Base-by-base conservation (phyloP, 805 yeast genomes). In the Candida schatavii region DNA sequence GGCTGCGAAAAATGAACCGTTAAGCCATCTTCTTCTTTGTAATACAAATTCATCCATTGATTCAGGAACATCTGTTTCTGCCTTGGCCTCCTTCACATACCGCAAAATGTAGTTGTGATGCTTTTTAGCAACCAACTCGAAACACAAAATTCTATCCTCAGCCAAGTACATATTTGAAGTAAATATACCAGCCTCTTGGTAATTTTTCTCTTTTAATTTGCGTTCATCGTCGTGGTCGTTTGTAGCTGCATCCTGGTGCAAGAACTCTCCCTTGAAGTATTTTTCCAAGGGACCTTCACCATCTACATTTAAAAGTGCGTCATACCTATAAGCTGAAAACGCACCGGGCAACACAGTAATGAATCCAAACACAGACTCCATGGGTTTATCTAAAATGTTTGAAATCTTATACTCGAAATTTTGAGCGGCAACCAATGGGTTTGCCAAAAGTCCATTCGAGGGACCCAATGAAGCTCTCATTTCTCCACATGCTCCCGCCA, bases 401-500 rank as follows among this genome's bases (percentile, higher is more conserved):
- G 97, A 88, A 71, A 89, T 90, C 63, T 93, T 93, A 62, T 93
- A 93, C 61, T 91, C 99, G 62, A 93, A 91, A 63, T 91, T 91
- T 62, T 93, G 98, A 0, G 97, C 95, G 2, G 98, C 97, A 7
- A 91, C 91, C 42, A 91, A 64, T 6, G 99, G 98, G 57, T 91
- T 91, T 13, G 82, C 49, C 34, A 91, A 66, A 28, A 74, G 56
- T 20, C 54, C 54, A 33, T 62, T 63, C 13, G 66, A 62, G 35
- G 68, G 70, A 2, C 98, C 97, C 41, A 90, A 67, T 61, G 84
- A 81, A 0, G 93, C 95, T 49, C 81, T 83, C 64, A 93, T 91
- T 59, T 93, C 98, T 41, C 99, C 99, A 78, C 99, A 91, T 1
- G 97, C 95, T 30, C 99, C 99, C 2, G 96, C 99, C 17, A 91